Evolutionary conservation across 2,329 filamentous ascomycete genomes (phyloP), one percentile per base, ranked within the genome.

Genomic region (Lecanicillium sp.): DNA sequence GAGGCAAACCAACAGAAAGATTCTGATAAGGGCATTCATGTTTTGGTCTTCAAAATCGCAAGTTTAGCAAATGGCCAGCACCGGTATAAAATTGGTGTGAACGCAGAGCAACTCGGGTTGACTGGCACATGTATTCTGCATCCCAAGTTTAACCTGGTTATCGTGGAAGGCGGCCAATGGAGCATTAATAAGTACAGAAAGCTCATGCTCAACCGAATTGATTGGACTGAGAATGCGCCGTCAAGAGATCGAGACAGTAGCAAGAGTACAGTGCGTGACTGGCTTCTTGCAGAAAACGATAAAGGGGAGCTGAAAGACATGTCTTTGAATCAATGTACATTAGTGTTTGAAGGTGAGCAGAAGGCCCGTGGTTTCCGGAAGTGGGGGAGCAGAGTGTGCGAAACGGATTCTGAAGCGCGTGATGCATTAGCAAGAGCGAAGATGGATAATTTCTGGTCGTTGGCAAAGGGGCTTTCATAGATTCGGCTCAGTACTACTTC

Each of bases 371-470:
- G 71, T 0, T 98, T 96, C 58, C 80, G 84, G 48, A 89, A 87
- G 55, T 96, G 90, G 85, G 74, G 83, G 3, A 88, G 81, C 45
- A 83, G 86, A 56, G 79, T 92, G n/a, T 95, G 88, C 59, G 92
- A 96, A 63, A 90, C 85, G 3, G 92, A 98, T 57, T 75, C 80
- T 9, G 85, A 94, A 55, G 92, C 90, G 5, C 83, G 85, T 56
- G 87, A 95, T 50, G 72, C 81, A 16, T 62, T 98, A 45, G 66
- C 78, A 11, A 75, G 87, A 49, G 78, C 80, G 5, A 95, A 94
- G 68, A 85, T 96, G 74, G 90, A 96, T 51, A 94, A 83, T 52
- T 90, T 98, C 54, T 98, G 92, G 92, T 83, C 83, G 9, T 64
- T 92, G 50, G 90, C 89, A 0, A 94, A 94, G 69, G 85, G 58